phyloP scores from a whole-genome alignment of 441 rosid species.

The Erodium moschatum region DNA sequence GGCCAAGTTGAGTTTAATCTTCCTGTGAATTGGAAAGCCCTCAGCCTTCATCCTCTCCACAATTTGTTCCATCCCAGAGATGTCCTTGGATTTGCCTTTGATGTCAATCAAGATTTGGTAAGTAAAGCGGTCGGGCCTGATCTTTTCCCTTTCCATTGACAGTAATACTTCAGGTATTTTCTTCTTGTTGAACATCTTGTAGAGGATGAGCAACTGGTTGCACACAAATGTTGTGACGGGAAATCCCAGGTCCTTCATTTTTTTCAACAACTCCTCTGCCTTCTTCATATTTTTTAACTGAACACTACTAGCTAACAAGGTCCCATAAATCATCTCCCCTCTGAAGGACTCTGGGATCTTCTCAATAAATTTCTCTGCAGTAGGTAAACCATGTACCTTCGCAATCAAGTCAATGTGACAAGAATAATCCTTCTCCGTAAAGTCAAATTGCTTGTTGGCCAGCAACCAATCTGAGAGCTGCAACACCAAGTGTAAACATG shows the following conservation, averaged over 20 bases:
- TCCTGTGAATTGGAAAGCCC: constrained; percentile 15
- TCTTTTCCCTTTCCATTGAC: constrained; percentile 15
- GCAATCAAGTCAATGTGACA: constrained; percentile 24
- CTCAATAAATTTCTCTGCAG: constrained; percentile 24
- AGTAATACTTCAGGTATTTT: constrained; percentile 25
- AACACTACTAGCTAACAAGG: constrained; percentile 21
- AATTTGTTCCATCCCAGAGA: constrained; percentile 5
- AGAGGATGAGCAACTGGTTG: constrained; percentile 31
- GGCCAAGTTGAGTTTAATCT: constrained; percentile 13
- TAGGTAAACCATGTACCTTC: constrained; percentile 16
- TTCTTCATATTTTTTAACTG: constrained; percentile 8
- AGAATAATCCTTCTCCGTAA: constrained; percentile 22
- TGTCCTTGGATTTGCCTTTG: constrained; percentile 25
- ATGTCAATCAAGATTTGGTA: constrained; percentile 28
- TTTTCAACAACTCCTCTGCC: constrained; percentile 27
- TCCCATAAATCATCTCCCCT: constrained; percentile 25
- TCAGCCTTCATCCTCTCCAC: constrained; percentile 1
- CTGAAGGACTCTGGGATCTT: constrained; percentile 27
- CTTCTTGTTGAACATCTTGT: constrained; percentile 26
- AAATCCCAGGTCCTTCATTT: constrained; percentile 25
- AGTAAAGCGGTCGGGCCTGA: constrained; percentile 15
- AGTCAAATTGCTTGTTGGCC: constrained; percentile 15
- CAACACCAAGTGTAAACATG: constrained; percentile 3
- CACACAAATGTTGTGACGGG: constrained; percentile 22
- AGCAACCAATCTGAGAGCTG: constrained; percentile 32